Evolutionary conservation across 768 basidiomycete species (phyloP).

Genomic region (Strobilomyces echinocephalus): DNA sequence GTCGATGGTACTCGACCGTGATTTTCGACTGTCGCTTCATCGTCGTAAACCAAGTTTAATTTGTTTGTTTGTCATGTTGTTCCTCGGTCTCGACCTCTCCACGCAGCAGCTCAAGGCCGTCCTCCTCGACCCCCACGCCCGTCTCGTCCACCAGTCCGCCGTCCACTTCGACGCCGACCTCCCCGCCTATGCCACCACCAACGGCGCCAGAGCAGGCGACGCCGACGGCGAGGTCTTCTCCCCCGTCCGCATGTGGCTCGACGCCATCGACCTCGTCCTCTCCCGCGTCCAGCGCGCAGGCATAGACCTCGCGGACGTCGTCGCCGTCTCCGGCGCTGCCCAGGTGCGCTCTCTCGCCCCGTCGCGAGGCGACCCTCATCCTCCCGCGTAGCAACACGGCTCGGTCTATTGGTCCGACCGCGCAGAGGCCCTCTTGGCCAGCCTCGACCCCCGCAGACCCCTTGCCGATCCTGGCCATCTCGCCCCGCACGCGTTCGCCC

Average conservation of each 20-base stretch:
- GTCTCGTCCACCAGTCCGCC: neutral
- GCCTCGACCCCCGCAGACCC: neutral
- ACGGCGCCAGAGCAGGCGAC: neutral
- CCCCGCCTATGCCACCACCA: neutral
- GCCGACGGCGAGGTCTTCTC: neutral
- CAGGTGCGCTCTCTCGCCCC: neutral
- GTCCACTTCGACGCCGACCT: slow-evolving; percentile 6
- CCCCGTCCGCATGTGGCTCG: slow-evolving; percentile 10
- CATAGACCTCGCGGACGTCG: neutral
- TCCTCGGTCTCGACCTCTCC: slow-evolving; percentile 5
- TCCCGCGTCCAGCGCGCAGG: neutral
- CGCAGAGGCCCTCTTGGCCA: neutral
- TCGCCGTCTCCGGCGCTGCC: neutral
- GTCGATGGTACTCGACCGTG: slow-evolving; percentile 72
- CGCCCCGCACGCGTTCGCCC: neutral
- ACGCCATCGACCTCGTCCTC: slow-evolving; percentile 3
- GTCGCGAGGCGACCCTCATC: neutral
- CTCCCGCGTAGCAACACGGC: slow-evolving; percentile 1
- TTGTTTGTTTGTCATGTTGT: neutral
- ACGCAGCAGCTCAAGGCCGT: slow-evolving; percentile 4
- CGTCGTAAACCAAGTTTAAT: too few species aligned
- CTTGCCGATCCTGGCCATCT: slow-evolving; percentile 1
- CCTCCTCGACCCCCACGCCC: neutral
- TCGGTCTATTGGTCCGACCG: slow-evolving; percentile 4
- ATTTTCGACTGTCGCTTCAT: slow-evolving; percentile 43